Evolutionary conservation across 179 eudicot species (phyloP).

Genomic region (Silene noctiflora): DNA sequence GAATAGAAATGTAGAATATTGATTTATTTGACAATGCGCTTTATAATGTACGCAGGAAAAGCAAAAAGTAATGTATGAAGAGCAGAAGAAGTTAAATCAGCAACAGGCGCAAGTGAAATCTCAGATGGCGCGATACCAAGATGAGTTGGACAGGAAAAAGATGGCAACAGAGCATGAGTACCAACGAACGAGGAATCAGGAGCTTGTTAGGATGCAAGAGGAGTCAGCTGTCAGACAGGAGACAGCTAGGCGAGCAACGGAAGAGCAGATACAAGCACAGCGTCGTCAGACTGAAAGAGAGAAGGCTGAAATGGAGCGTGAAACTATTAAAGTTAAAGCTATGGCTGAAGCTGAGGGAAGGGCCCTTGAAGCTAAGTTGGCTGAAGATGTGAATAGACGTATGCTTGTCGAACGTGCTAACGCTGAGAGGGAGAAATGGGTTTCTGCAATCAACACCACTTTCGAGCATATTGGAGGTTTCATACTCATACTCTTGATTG

Average conservation of each 20-base stretch:
- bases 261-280: conserved; percentile 84
- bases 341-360: conserved; percentile 89
- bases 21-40: neutral
- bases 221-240: conserved; percentile 71
- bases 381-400: conserved; percentile 72
- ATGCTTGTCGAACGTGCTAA: conserved; percentile 66
- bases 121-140: conserved; percentile 81
- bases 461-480: conserved; percentile 90
- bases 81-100: conserved; percentile 75
- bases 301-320: conserved; percentile 82
- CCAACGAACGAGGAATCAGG: conserved; percentile 73
- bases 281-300: conserved; percentile 84
- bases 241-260: conserved; percentile 74
- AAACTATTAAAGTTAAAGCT: conserved; percentile 73
- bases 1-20: neutral
- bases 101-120: conserved; percentile 71
- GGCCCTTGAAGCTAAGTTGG: conserved; percentile 82
- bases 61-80: conserved; percentile 73
- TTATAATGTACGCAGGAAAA: conserved; percentile 49
- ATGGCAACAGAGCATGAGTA: conserved; percentile 79
- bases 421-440: conserved; percentile 85
- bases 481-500: conserved; percentile 28
- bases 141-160: conserved; percentile 73
- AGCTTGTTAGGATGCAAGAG: conserved; percentile 83
- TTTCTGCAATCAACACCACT: conserved; percentile 76